Conservation (phyloP, 805 yeast species). For the Lachancea waltii region DNA sequence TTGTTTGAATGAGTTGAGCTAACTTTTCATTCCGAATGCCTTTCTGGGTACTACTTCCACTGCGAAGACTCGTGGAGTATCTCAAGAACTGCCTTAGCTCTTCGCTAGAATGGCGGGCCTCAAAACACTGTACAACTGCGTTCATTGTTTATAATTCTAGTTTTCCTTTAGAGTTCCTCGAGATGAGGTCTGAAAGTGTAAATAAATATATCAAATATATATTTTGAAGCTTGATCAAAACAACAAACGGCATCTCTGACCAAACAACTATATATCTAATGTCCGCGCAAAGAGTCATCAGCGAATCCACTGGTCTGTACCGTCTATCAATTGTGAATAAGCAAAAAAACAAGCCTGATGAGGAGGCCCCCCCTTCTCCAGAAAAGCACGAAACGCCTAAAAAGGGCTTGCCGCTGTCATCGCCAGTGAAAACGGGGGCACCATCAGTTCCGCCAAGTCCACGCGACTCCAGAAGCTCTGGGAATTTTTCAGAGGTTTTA, state of each 20-base stretch:
- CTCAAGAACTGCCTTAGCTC: conserved; percentile 1
- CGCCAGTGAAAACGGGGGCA: conserved; percentile 3
- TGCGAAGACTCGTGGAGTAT: not conserved
- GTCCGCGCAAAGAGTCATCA: conserved; percentile 37
- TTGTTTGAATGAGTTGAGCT: conserved; percentile 3
- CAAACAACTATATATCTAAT: not conserved
- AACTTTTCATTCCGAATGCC: conserved; percentile 5
- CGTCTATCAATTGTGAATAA: conserved; percentile 20
- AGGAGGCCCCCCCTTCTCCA: not conserved
- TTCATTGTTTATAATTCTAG: conserved; percentile 1
- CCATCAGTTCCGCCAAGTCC: no score
- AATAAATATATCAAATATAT: not conserved
- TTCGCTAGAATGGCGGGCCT: not conserved
- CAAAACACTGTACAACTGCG: conserved; percentile 2
- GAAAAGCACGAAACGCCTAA: conserved; percentile 1
- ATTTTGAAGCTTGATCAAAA: not conserved
- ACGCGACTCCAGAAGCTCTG: no score
- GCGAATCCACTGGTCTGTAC: conserved; percentile 44
- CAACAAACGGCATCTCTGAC: no score
- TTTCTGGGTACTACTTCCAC: not conserved
- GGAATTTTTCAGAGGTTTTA: conserved; percentile 12
- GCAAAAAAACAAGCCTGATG: conserved; percentile 2
- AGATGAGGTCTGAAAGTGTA: no score
- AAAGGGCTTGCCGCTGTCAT: conserved; percentile 6
- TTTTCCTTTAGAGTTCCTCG: not conserved